Percentiles rank a stretch among this genome's conserved stretches.
phyloP scores from a whole-genome alignment of 352 stramenopile genomes.

The Phytophthora europaea region DNA sequence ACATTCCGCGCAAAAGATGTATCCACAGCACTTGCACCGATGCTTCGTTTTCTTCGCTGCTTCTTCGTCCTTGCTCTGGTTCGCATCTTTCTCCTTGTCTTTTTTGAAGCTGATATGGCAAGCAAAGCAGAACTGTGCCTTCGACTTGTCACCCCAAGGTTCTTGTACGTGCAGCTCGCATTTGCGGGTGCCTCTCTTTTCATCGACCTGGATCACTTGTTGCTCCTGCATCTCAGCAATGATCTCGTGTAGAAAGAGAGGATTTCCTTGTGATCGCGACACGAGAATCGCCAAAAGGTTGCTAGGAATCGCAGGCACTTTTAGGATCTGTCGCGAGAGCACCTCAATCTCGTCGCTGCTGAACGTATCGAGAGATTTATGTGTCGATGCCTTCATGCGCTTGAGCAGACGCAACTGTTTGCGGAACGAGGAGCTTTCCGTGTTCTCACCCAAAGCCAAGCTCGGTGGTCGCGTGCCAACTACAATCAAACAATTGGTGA shows the following conservation, averaged over 20 bases:
- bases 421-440: constrained; percentile 78
- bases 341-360: constrained; percentile 63
- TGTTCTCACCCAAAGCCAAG: constrained; percentile 71
- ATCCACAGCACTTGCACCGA: constrained; percentile 86
- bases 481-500: constrained; percentile 86
- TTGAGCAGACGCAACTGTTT: constrained; percentile 84
- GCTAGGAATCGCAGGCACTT: constrained; percentile 63
- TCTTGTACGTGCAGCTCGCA: constrained; percentile 84
- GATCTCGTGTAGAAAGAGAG: constrained; percentile 87
- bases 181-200: constrained; percentile 45
- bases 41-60: constrained; percentile 52
- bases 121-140: constrained; percentile 77
- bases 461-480: constrained; percentile 78
- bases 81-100: constrained; percentile 33
- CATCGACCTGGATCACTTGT: constrained; percentile 80
- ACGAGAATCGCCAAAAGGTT: constrained; percentile 77
- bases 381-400: constrained; percentile 63
- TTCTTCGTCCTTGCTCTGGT: constrained; percentile 11
- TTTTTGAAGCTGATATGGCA: constrained; percentile 71
- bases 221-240: constrained; percentile 85
- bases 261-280: constrained; percentile 84
- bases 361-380: constrained; percentile 63
- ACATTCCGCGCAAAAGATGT: constrained; percentile 82
- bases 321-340: constrained; percentile 73
- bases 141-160: constrained; percentile 83